Evolutionary conservation across 2,329 filamentous ascomycete species (phyloP), one percentile per base, ranked within the genome.

Genomic region (Mycosphaerella sp.): DNA sequence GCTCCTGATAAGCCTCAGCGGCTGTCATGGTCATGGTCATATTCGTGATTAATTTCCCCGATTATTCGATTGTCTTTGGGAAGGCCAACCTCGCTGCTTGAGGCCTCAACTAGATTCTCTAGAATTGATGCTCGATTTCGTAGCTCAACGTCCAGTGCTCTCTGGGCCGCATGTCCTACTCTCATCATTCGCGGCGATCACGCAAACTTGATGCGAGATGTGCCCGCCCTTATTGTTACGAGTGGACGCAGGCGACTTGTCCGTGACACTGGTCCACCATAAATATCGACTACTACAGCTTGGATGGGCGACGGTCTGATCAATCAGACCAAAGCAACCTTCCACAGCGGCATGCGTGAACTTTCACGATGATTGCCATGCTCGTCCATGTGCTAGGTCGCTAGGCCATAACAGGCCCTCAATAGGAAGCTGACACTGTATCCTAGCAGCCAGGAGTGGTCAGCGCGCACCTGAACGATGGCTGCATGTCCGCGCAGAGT

Each of bases 191-290:
- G 17, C 37, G 54, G 52, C n/a, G 49, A 54, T 6, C 64, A 65
- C 4, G 64, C 64, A 10, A 66, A 50, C n/a, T 61, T 59, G 28
- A 59, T 62, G 30, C 62, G 36, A 40, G 27, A 36, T 18, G 16
- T 17, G 25, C 36, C 36, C 12, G 14, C 25, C 37, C 12, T 48
- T 37, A 17, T 27, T 34, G 17, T 16, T 35, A 28, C 14, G 44
- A 9, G n/a, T 48, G 3, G 45, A 41, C 4, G 21, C 45, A 14
- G 45, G 45, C 17, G 45, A 21, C n/a, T 25, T n/a, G 9, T 41
- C 36, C 45, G 36, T 21, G 3, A 21, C 36, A n/a, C 25, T 37
- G 30, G 30, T 13, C 30, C 8, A 32, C 30, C 3, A 10, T 6
- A 7, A 32, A 32, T 32, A 13, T 32, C 30, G 3, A 13, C 30